Conservation (phyloP, 352 stramenopile genomes). For the Pythium myriotylum region DNA sequence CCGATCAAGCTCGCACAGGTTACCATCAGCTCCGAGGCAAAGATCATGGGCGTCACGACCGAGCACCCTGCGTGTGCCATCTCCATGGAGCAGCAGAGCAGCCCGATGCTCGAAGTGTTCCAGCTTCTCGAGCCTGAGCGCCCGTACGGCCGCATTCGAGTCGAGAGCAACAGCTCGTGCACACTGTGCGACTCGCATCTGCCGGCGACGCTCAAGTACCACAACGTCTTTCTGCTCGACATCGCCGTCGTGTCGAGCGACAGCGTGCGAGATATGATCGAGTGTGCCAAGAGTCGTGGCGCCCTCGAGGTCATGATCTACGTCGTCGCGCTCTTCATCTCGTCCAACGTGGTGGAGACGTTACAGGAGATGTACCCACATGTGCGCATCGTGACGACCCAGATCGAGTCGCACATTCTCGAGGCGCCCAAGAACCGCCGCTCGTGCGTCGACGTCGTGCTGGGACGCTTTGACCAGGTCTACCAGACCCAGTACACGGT, state of each 20-base stretch:
- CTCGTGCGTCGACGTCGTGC: slow-evolving; percentile 27
- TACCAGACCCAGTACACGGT: slow-evolving; percentile 28
- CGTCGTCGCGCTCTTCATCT: slow-evolving; percentile 47
- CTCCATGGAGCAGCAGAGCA: slow-evolving; percentile 27
- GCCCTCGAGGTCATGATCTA: slow-evolving; percentile 56
- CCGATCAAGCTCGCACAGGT: slow-evolving; percentile 25
- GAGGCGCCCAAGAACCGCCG: slow-evolving; percentile 21
- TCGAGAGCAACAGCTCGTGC: neutral
- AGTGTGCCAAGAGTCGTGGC: slow-evolving; percentile 38
- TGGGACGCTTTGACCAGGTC: slow-evolving; percentile 29
- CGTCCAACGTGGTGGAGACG: slow-evolving; percentile 36
- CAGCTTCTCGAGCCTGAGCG: slow-evolving; percentile 24
- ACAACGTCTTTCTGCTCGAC: slow-evolving; percentile 63
- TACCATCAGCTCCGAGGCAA: slow-evolving; percentile 6
- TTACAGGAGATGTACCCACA: slow-evolving; percentile 37
- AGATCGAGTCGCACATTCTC: slow-evolving; percentile 26
- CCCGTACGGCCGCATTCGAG: slow-evolving; percentile 16
- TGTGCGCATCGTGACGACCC: slow-evolving; percentile 34
- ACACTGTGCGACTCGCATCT: slow-evolving; percentile 18
- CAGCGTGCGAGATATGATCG: slow-evolving; percentile 38
- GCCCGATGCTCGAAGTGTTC: slow-evolving; percentile 34
- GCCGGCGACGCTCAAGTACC: slow-evolving; percentile 45
- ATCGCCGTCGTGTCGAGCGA: slow-evolving; percentile 37
- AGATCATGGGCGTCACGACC: slow-evolving; percentile 25
- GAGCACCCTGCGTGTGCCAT: slow-evolving; percentile 31